Evolutionary conservation across 768 basidiomycete genomes (phyloP), one percentile per base, ranked within the genome.

Genomic region (Daedaleopsis nitida): DNA sequence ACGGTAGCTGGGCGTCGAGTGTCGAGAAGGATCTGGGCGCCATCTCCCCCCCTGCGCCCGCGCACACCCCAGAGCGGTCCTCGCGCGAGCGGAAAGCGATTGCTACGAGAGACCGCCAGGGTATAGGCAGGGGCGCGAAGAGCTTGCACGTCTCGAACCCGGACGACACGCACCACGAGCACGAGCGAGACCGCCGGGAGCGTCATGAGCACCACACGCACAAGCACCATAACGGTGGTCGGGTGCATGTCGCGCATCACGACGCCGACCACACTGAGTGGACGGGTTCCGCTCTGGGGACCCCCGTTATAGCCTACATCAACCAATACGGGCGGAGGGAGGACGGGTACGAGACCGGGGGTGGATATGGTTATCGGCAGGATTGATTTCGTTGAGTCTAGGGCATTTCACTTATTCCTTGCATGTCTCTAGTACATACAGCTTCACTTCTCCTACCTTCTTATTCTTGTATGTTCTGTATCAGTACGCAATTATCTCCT

Each of bases 111-210:
- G 49, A 64, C 32, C 63, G 60, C 52, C 58, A 52, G 19, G 27
- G 27, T 3, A 32, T 7, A 32, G 57, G 55, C 10, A 48, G 52
- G 39, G 10, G 39, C 39, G 11, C 39, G 59, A 60, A 51, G 39
- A 52, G 54, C 1, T 63, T 66, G 52, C 60, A 59, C 47, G 55
- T 68, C 49, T 62, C 65, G 17, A 69, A 69, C 58, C 66, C 69
- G 35, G 66, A 69, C 59, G 56, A 51, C 5, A 54, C 48, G 13
- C 55, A 58, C 14, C 55, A 44, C 23, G 27, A 54, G 16, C 50
- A 53, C 19, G 43, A 38, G 5, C 39, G 32, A n/a, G 52, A 59
- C 14, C 52, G 52, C 8, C 51, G 35, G 12, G 52, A 55, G 19
- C 58, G 35, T 27, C 32, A 34, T 21, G 54, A 55, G 55, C 55